A percentile compares a stretch with the other conserved stretches of the same genome.
Conservation (phyloP, 176 grass and related monocot genomes). For the Hsuehochloa calcarea region DNA sequence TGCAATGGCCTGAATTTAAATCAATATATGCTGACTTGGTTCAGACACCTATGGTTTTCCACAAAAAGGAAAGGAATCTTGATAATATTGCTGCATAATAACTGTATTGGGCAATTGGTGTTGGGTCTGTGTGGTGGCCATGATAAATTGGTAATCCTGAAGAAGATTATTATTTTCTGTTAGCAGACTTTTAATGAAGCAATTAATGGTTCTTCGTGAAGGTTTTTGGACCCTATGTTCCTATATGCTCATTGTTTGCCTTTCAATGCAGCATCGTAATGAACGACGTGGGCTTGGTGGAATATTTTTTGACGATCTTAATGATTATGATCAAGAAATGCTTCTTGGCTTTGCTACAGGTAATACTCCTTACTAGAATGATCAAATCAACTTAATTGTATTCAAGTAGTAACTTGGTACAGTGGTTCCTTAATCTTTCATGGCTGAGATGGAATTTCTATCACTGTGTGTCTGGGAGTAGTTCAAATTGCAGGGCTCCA, state of each 20-base stretch:
- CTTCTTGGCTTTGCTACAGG: slow-evolving; percentile 90
- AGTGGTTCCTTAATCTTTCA: not conserved
- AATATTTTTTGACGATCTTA: slow-evolving; percentile 99
- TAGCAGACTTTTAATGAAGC: not conserved
- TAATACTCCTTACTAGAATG: slow-evolving; percentile 33
- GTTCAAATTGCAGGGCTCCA: not conserved
- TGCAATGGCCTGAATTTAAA: not conserved
- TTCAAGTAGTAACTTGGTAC: slow-evolving; percentile 9
- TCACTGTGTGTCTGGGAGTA: not conserved
- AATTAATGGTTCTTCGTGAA: slow-evolving; percentile 7
- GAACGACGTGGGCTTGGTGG: slow-evolving; percentile 92
- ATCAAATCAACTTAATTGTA: not conserved
- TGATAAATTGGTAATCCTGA: not conserved
- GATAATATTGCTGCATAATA: not conserved
- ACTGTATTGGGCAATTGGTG: not conserved
- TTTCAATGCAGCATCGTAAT: slow-evolving; percentile 68
- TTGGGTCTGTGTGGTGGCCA: not conserved
- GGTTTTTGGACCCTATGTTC: not conserved
- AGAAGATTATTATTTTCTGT: not conserved
- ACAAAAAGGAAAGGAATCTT: not conserved
- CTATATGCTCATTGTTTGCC: not conserved
- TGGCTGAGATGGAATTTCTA: not conserved
- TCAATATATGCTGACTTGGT: not conserved
- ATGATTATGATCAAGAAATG: slow-evolving; percentile 94
- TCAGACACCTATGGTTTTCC: not conserved